Percentiles rank a stretch among this genome's conserved stretches.
These are phyloP conservation scores for Papiliotrema laurentii DNA, from an alignment of 1,284 basidiomycete genomes.

Conservation along the genomic window DNA sequence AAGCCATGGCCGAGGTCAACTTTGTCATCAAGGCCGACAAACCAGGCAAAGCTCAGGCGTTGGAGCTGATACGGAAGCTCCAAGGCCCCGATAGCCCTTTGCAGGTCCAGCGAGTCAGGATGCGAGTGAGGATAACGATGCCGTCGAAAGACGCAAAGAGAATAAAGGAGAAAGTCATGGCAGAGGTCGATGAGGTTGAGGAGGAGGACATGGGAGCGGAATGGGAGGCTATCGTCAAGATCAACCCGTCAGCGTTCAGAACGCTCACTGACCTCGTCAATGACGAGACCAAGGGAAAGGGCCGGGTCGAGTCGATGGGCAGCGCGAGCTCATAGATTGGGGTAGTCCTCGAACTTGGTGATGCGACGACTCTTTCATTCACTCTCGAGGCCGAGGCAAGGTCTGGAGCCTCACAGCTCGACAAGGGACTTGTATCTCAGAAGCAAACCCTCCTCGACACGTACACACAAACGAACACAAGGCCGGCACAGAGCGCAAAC, in stretches of 20 bases:
- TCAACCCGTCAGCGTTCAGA: conserved; percentile 88
- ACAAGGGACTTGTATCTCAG: no score
- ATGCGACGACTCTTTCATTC: not conserved
- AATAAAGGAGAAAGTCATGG: conserved; percentile 67
- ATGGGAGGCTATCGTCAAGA: conserved; percentile 84
- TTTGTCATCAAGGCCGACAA: conserved; percentile 85
- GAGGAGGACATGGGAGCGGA: conserved; percentile 69
- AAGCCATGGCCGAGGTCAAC: conserved; percentile 92
- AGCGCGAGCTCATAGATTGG: conserved; percentile 28
- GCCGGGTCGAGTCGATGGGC: conserved; percentile 69
- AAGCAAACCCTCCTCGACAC: no score
- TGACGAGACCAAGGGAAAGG: conserved; percentile 75
- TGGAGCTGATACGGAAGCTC: conserved; percentile 83
- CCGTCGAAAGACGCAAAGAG: conserved; percentile 67
- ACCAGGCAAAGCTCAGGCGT: conserved; percentile 89
- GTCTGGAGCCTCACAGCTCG: no score
- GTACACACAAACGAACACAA: no score
- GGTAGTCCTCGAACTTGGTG: no score
- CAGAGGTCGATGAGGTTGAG: conserved; percentile 77
- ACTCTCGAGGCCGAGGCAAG: no score
- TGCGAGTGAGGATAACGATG: conserved; percentile 83
- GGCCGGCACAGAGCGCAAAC: no score
- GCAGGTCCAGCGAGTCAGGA: conserved; percentile 84
- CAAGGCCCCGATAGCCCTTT: conserved; percentile 57
- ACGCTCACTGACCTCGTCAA: conserved; percentile 84